Base-by-base conservation (phyloP, 345 rosid species). In the Citrus cavaleriei region DNA sequence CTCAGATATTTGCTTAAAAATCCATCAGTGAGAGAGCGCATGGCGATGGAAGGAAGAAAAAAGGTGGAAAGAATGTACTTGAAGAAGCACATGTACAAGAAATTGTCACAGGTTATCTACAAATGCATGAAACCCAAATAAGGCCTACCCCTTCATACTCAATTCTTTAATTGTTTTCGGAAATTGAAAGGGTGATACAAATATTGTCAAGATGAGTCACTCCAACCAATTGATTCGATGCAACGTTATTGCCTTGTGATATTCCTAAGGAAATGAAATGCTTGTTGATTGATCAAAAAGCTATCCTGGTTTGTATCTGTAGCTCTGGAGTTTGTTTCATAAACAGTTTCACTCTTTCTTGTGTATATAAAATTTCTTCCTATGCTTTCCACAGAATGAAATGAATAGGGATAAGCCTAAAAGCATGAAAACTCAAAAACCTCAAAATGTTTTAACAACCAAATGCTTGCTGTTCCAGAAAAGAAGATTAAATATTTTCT, bases 11-110 rank as follows among this genome's bases (percentile, higher is more conserved):
- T 95, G 75, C 90, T 92, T 12, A 63, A 84, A 75, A 93, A 90
- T 78, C 92, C 87, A 0, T 78, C 86, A 3, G 77, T 71, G 5
- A 89, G 95, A 81, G 70, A 79, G 75, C 83, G 74, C 49, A 86
- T 93, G 86, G 97, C 98, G 79, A 84, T 58, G 68, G 75, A 90
- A 80, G 99, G 97, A 79, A 92, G 93, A 74, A 84, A 85, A 75
- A 91, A 70, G 82, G 95, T 90, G 7, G 88, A 89, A 77, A 80
- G 69, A 68, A 81, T 86, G 95, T 90, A 89, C 86, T 79, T 95
- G 93, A 95, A 95, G 85, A 85, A 87, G 81, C 98, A 93, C 68
- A 92, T 95, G 97, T 95, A 91, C 90, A 89, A 82, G 86, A 87
- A 88, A 82, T 88, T 93, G 69, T 93, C 89, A 2, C 88, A 88